phyloP scores from a whole-genome alignment of 2,329 filamentous ascomycete genomes.

The Xylaria sp. region DNA sequence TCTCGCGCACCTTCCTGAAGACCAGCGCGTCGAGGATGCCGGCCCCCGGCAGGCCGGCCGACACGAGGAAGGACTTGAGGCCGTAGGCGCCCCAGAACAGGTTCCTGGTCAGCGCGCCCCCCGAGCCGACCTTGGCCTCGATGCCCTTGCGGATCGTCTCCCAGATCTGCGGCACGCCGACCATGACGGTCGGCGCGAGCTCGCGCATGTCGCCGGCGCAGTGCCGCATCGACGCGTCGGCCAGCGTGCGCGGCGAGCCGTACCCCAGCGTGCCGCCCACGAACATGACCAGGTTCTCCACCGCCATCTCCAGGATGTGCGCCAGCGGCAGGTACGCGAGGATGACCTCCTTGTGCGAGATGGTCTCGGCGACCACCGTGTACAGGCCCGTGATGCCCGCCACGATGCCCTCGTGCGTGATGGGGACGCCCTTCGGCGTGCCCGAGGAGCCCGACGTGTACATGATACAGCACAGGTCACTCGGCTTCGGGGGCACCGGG shows the following conservation, averaged over 20 bases:
- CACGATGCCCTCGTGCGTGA: slow-evolving; percentile 79
- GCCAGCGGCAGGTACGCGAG: slow-evolving; percentile 92
- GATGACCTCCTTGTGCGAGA: slow-evolving; percentile 76
- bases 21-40: slow-evolving; percentile 78
- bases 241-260: slow-evolving; percentile 85
- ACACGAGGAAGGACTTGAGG: slow-evolving; percentile 62
- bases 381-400: slow-evolving; percentile 83
- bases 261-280: slow-evolving; percentile 94
- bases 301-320: slow-evolving; percentile 94
- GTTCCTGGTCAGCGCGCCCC: slow-evolving; percentile 70
- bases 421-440: slow-evolving; percentile 82
- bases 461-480: slow-evolving; percentile 83
- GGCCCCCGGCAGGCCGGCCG: slow-evolving; percentile 64
- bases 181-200: slow-evolving; percentile 84
- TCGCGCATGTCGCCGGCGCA: slow-evolving; percentile 94
- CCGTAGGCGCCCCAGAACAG: slow-evolving; percentile 74
- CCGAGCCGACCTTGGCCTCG: slow-evolving; percentile 72
- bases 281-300: slow-evolving; percentile 88
- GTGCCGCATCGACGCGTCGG: slow-evolving; percentile 83
- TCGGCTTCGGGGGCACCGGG: slow-evolving; percentile 69
- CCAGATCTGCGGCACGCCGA: slow-evolving; percentile 96
- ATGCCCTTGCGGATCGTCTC: slow-evolving; percentile 97
- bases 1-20: slow-evolving; percentile 88
- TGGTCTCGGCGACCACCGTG: slow-evolving; percentile 74
- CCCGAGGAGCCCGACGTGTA: slow-evolving; percentile 90